phyloP scores from a whole-genome alignment of 495 filamentous ascomycete species.

The Annulohypoxylon nitens region DNA sequence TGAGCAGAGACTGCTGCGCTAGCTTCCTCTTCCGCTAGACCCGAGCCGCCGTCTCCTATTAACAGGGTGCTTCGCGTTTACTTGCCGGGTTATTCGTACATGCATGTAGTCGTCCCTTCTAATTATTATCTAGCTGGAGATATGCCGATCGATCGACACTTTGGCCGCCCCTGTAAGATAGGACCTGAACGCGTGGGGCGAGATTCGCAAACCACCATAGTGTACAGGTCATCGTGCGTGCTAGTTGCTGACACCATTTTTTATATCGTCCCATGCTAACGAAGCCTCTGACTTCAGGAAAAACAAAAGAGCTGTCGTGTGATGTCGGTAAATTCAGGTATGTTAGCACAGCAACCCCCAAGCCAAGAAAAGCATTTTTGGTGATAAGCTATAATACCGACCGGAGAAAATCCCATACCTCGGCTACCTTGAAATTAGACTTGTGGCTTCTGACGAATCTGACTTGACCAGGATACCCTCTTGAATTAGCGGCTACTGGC shows the following conservation, averaged over 20 bases:
- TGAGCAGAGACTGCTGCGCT: neutral
- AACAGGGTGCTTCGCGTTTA: neutral
- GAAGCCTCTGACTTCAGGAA: too few species aligned
- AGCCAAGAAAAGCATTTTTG: too few species aligned
- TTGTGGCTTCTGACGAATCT: constrained; percentile 8
- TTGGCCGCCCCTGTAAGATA: neutral
- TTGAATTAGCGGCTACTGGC: neutral
- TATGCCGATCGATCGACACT: constrained; percentile 29
- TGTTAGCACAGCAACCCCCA: neutral
- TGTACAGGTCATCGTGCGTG: constrained; percentile 16
- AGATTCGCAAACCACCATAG: neutral
- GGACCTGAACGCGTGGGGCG: constrained; percentile 20
- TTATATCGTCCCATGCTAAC: too few species aligned
- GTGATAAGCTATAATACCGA: neutral
- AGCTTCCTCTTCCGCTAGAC: constrained; percentile 1
- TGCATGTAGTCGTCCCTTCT: constrained; percentile 14
- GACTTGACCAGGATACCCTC: neutral
- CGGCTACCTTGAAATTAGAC: constrained; percentile 6
- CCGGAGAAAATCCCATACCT: constrained; percentile 1
- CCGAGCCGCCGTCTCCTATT: constrained; percentile 10
- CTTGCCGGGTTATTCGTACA: constrained; percentile 3
- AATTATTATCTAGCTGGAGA: neutral
- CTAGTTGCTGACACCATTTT: neutral
- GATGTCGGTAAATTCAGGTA: neutral
- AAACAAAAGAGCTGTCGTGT: too few species aligned